phyloP scores from a whole-genome alignment of 202 grass and related monocot genomes.

The Panicum hallii region DNA sequence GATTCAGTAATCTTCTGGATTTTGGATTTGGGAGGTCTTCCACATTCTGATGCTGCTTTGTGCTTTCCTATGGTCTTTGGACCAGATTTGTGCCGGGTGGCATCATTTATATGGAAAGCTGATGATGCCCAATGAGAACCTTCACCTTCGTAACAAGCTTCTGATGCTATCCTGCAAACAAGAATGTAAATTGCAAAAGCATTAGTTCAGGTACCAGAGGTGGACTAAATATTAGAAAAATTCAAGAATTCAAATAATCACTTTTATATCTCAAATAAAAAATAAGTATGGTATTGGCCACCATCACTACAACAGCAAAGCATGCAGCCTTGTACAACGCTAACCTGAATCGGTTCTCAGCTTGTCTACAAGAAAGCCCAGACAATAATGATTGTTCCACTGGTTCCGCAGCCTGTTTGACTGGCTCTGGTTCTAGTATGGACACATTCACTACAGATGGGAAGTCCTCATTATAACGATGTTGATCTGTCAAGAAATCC shows the following conservation, averaged over 20 bases:
- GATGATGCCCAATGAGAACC: conserved; percentile 82
- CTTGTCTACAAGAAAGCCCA: conserved; percentile 55
- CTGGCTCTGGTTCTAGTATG: conserved; percentile 60
- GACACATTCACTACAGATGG: conserved; percentile 72
- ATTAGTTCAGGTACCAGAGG: conserved; percentile 28
- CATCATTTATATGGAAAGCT: conserved; percentile 67
- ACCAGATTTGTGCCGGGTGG: conserved; percentile 57
- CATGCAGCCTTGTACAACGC: conserved; percentile 17
- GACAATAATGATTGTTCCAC: conserved; percentile 45
- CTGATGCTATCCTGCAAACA: conserved; percentile 74
- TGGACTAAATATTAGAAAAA: conserved; percentile 32
- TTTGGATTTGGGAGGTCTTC: conserved; percentile 77
- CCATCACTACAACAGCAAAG: conserved; percentile 12
- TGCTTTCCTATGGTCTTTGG: conserved; percentile 74
- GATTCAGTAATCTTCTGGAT: conserved; percentile 63
- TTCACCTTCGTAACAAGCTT: conserved; percentile 88
- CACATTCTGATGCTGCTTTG: conserved; percentile 66
- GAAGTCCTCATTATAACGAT: conserved; percentile 57
- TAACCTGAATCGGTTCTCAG: conserved; percentile 89
- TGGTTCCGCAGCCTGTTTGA: conserved; percentile 39
- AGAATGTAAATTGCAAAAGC: conserved; percentile 38
- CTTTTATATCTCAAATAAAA: neutral
- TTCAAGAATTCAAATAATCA: conserved; percentile 17
- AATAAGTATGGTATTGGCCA: neutral
- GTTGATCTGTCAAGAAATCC: conserved; percentile 56